phyloP scores from a whole-genome alignment of 2,329 filamentous ascomycete genomes.

The Nakataea oryzae region DNA sequence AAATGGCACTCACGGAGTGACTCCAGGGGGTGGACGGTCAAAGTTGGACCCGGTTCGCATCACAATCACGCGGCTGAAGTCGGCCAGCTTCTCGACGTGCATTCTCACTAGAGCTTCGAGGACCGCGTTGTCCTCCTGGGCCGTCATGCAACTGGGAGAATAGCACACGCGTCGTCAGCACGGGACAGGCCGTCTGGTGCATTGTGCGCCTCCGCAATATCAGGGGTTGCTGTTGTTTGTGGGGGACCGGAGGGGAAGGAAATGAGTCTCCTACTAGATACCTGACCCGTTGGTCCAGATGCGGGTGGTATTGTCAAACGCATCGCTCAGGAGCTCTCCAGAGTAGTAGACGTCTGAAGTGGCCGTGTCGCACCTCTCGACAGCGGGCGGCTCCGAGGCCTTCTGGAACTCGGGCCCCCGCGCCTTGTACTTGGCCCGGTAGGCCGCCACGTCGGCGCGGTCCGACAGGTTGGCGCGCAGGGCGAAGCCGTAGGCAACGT shows the following conservation, averaged over 20 bases:
- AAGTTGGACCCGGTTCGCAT: slow-evolving; percentile 63
- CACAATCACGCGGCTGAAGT: slow-evolving; percentile 57
- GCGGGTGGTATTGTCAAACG: slow-evolving; percentile 54
- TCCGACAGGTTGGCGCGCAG: slow-evolving; percentile 41
- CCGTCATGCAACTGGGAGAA: slow-evolving; percentile 44
- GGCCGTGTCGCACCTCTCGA: slow-evolving; percentile 56
- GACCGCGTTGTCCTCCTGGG: slow-evolving; percentile 63
- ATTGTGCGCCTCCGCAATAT: too few relatives aligned
- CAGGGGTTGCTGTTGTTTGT: too few relatives aligned
- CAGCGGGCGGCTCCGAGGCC: slow-evolving; percentile 36
- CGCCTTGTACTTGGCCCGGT: slow-evolving; percentile 41
- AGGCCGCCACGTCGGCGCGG: slow-evolving; percentile 33
- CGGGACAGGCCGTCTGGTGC: too few relatives aligned
- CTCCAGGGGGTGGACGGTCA: slow-evolving; percentile 53
- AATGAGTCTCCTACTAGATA: slow-evolving; percentile 29
- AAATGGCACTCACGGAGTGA: slow-evolving; percentile 28
- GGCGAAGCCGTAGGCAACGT: slow-evolving; percentile 40
- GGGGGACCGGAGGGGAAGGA: background rate
- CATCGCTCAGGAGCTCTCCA: slow-evolving; percentile 46
- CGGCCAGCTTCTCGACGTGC: slow-evolving; percentile 44
- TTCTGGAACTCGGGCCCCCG: slow-evolving; percentile 26
- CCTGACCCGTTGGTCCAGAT: slow-evolving; percentile 59
- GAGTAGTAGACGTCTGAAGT: slow-evolving; percentile 66
- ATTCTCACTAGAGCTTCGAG: slow-evolving; percentile 55
- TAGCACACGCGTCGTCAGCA: background rate